Conservation (phyloP, 176 grass and related monocot species). For the Themeda triandra region DNA sequence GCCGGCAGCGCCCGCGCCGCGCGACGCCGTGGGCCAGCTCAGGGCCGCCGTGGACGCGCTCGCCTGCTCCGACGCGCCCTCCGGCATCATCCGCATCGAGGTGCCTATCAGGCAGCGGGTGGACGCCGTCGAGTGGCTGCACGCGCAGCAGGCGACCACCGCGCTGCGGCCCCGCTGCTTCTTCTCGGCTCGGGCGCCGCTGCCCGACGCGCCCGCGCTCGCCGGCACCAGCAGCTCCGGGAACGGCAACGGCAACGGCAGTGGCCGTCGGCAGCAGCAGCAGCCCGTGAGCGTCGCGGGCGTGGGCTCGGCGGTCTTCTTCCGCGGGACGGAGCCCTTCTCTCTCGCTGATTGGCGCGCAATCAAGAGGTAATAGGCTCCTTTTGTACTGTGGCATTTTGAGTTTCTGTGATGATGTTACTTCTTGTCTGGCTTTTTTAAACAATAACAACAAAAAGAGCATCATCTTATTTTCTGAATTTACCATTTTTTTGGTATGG, state of each 20-base stretch:
- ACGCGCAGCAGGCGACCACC: constrained; percentile 69
- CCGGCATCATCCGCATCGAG: constrained; percentile 91
- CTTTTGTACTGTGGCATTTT: neutral
- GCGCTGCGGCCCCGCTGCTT: constrained; percentile 67
- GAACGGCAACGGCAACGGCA: neutral
- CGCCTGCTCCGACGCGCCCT: neutral
- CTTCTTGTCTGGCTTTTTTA: neutral
- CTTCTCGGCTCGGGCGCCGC: constrained; percentile 61
- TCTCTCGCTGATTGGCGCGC: constrained; percentile 66
- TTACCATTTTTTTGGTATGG: neutral
- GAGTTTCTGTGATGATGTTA: neutral
- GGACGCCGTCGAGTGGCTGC: constrained; percentile 85
- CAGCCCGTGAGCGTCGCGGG: constrained; percentile 69
- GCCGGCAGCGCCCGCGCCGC: constrained; percentile 37
- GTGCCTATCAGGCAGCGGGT: constrained; percentile 71
- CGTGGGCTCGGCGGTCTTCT: constrained; percentile 79
- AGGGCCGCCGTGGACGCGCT: constrained; percentile 48
- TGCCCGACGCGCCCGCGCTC: constrained; percentile 3
- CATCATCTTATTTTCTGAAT: no score
- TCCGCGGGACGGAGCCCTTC: constrained; percentile 57
- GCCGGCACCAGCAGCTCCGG: neutral
- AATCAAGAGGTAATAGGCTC: constrained; percentile 61
- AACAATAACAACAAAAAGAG: no score
- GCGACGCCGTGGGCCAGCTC: constrained; percentile 58
- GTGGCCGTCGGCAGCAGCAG: constrained; percentile 6